phyloP scores from a whole-genome alignment of 225 moss, liverwort and hornwort species.

The Anthoceros angustus region DNA sequence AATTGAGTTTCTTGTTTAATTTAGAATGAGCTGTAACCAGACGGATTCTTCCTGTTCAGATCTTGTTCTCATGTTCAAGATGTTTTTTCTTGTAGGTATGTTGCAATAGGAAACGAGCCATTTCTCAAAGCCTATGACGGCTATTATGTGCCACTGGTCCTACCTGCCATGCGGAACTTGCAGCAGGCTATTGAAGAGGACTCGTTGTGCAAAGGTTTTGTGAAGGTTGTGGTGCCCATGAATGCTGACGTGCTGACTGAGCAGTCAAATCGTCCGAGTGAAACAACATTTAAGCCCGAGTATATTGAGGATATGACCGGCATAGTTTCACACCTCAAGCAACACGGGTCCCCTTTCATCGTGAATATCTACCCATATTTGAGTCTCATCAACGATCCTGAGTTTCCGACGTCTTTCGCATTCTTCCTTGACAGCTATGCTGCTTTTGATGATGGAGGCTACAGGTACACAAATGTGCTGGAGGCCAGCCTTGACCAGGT shows the following conservation, averaged over 20 bases:
- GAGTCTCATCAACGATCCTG: slow-evolving; percentile 34
- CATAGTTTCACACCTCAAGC: slow-evolving; percentile 28
- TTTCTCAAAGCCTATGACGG: slow-evolving; percentile 67
- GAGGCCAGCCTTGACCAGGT: too few species aligned
- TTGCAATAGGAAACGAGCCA: slow-evolving; percentile 83
- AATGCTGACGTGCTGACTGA: slow-evolving; percentile 58
- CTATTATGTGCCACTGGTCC: slow-evolving; percentile 20
- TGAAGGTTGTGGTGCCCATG: slow-evolving; percentile 66
- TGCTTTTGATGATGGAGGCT: slow-evolving; percentile 19
- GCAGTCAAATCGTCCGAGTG: slow-evolving; percentile 31
- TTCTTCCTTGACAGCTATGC: slow-evolving; percentile 31
- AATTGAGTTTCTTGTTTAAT: too few species aligned
- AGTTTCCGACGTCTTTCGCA: slow-evolving; percentile 57
- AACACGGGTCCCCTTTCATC: slow-evolving; percentile 54
- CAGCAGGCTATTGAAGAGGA: slow-evolving; percentile 56
- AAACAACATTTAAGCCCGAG: slow-evolving; percentile 42
- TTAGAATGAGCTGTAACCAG: too few species aligned
- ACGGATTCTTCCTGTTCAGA: too few species aligned
- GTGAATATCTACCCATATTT: slow-evolving; percentile 82
- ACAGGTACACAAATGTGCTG: slow-evolving; percentile 49
- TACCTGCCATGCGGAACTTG: slow-evolving; percentile 58
- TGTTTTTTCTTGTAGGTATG: slow-evolving; percentile 29
- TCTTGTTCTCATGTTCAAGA: too few species aligned
- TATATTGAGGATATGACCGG: slow-evolving; percentile 36
- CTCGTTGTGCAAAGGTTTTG: slow-evolving; percentile 18